These are phyloP conservation scores for Starmerella stellata DNA, from an alignment of 805 yeast species.

Conservation along the genomic window DNA sequence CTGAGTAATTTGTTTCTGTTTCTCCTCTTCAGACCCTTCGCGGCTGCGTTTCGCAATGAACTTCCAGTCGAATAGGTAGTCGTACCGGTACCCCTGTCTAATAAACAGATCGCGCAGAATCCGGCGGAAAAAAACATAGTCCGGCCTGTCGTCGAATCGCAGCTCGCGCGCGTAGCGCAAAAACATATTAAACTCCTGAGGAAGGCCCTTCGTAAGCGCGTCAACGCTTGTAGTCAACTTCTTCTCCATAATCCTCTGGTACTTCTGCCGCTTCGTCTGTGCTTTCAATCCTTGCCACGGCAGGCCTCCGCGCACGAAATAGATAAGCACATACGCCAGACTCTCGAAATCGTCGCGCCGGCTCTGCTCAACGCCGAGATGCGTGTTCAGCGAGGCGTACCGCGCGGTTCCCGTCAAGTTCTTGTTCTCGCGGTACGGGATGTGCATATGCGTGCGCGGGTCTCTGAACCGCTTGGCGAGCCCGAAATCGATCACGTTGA, in stretches of 20 bases:
- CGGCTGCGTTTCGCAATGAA: constrained; percentile 11
- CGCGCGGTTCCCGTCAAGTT: constrained; percentile 96
- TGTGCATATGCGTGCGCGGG: constrained; percentile 86
- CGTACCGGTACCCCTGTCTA: constrained; percentile 77
- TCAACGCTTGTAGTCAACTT: constrained; percentile 81
- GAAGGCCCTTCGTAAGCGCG: constrained; percentile 75
- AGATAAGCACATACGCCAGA: constrained; percentile 89
- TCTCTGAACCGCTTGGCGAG: constrained; percentile 98
- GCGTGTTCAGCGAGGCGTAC: constrained; percentile 95
- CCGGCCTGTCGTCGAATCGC: constrained; percentile 92
- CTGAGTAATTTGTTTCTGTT: neutral
- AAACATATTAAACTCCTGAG: constrained; percentile 74
- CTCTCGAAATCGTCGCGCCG: constrained; percentile 94
- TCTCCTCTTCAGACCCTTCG: constrained; percentile 1
- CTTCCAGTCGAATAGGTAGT: constrained; percentile 90
- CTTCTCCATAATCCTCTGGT: constrained; percentile 93
- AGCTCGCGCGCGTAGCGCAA: constrained; percentile 76
- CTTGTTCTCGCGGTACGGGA: constrained; percentile 91
- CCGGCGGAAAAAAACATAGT: constrained; percentile 72
- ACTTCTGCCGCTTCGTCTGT: constrained; percentile 91
- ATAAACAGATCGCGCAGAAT: constrained; percentile 76
- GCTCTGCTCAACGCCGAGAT: constrained; percentile 89
- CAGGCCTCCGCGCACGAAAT: constrained; percentile 68
- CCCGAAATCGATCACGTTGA: constrained; percentile 91
- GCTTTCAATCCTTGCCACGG: constrained; percentile 99